Base-by-base conservation (phyloP, 2,329 filamentous ascomycete species). In the Pseudopithomyces chartarum region DNA sequence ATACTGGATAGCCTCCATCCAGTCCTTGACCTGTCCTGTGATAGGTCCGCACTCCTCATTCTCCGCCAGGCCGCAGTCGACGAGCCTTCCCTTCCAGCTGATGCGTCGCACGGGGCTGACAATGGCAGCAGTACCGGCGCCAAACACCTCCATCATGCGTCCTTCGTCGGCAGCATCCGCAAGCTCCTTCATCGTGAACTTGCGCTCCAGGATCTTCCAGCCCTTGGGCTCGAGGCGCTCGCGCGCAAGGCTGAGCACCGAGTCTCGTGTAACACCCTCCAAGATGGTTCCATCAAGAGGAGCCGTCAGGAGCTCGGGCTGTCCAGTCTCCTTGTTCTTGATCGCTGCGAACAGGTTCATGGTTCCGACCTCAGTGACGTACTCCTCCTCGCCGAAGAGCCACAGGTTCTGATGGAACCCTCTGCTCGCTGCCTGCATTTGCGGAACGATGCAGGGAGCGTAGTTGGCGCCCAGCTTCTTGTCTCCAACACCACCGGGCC, bases 401-500 rank as follows among this genome's bases (percentile, higher is more conserved):
- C 95, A 99, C 52, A 99, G 84, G 79, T 98, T 99, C 82, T 99
- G 95, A 80, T 98, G 94, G 84, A 93, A 97, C 20, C 95, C 95
- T 55, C 92, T 87, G 76, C 88, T 90, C 44, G 92, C 92, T 40
- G 95, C 95, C 79, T 97, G 87, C 69, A 95, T 86, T 80, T 99
- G 95, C 17, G 95, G 95, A n/a, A 98, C 82, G 70, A 99, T 94
- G 81, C 95, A 98, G 6, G 95, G 95, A n/a, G 95, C 95, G 77
- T 99, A 99, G 85, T 99, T 99, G 71, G 94, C 95, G 60, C 95
- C 95, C 33, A 99, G 87, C 82, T 99, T 99, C 87, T 95, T 96
- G 82, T 98, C 92, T 68, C 95, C 95, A 32, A 97, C 94, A 74
- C 95, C 95, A 58, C 95, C 95, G 45, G 95, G 95, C 95, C 95